Evolutionary conservation across 192 early-diverging fungal species (phyloP).

Genomic region (Linnemannia hyalina): DNA sequence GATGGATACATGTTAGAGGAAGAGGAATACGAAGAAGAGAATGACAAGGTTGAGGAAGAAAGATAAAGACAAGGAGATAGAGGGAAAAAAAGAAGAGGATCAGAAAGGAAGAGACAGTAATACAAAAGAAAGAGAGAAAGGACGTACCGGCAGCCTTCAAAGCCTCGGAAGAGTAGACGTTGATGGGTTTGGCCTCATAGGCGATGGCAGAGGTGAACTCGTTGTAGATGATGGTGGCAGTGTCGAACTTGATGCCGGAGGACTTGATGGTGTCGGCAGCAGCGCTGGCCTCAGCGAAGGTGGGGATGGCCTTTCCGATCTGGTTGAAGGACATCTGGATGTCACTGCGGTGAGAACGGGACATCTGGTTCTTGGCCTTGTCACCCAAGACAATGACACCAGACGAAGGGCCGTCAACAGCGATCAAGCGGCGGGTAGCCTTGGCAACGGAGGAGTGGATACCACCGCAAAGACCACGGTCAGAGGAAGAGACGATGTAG

Average conservation of each 20-base stretch:
- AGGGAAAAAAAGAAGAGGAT: not conserved
- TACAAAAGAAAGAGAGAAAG: not conserved
- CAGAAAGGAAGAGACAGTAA: not conserved
- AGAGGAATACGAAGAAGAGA: not conserved
- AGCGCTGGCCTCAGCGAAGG: constrained; percentile 88
- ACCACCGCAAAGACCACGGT: constrained; percentile 99
- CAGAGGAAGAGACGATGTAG: constrained; percentile 89
- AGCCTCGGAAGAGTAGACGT: constrained; percentile 73
- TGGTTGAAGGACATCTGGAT: constrained; percentile 92
- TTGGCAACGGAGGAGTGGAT: constrained; percentile 96
- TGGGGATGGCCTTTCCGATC: constrained; percentile 90
- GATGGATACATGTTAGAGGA: not conserved
- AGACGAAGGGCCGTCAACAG: constrained; percentile 29
- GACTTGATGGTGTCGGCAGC: constrained; percentile 85
- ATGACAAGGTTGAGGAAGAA: not conserved
- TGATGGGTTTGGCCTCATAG: constrained; percentile 84
- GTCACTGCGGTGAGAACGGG: constrained; percentile 79
- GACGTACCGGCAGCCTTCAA: constrained; percentile 78
- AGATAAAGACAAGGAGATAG: not conserved
- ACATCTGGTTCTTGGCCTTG: constrained; percentile 94
- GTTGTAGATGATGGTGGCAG: constrained; percentile 92
- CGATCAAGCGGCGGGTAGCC: constrained; percentile 76
- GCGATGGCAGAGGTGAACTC: constrained; percentile 94
- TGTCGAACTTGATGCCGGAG: constrained; percentile 75
- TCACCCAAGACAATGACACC: constrained; percentile 86